phyloP scores from a whole-genome alignment of 129 eudicot genomes.

The Ambrosia trifida region DNA sequence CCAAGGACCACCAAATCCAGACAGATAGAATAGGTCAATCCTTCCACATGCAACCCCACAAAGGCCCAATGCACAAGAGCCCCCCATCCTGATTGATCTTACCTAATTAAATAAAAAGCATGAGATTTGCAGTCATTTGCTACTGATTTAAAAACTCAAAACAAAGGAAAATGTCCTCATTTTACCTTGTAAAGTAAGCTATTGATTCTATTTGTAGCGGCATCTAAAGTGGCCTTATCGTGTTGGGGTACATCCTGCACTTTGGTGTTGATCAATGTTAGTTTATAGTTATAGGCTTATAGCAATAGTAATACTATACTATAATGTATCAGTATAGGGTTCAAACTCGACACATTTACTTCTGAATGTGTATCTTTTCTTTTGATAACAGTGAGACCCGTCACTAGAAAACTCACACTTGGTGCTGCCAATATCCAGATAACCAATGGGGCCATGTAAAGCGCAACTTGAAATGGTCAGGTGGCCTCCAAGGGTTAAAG shows the following conservation, averaged over 20 bases:
- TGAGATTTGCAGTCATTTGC: conserved; percentile 8
- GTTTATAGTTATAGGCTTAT: neutral
- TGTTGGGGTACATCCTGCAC: conserved; percentile 77
- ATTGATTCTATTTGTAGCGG: conserved; percentile 73
- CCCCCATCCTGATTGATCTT: conserved; percentile 93
- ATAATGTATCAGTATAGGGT: neutral
- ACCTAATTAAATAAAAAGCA: conserved; percentile 46
- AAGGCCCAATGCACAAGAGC: conserved; percentile 92
- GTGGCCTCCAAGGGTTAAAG: no score
- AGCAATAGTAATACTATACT: neutral
- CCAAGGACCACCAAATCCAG: conserved; percentile 96
- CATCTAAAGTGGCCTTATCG: conserved; percentile 72
- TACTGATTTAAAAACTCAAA: neutral
- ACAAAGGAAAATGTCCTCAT: neutral
- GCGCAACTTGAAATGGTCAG: no score
- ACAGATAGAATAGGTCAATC: conserved; percentile 75
- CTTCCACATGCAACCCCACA: conserved; percentile 97
- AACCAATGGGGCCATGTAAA: no score
- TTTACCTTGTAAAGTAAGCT: conserved; percentile 90
- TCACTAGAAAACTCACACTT: no score
- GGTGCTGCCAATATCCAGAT: no score
- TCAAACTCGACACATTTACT: neutral
- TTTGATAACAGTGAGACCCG: no score
- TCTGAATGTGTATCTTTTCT: neutral
- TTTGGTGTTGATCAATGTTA: conserved; percentile 17